Evolutionary conservation across 2,329 filamentous ascomycete genomes (phyloP).

Genomic region (Thermothelomyces thermophilus): DNA sequence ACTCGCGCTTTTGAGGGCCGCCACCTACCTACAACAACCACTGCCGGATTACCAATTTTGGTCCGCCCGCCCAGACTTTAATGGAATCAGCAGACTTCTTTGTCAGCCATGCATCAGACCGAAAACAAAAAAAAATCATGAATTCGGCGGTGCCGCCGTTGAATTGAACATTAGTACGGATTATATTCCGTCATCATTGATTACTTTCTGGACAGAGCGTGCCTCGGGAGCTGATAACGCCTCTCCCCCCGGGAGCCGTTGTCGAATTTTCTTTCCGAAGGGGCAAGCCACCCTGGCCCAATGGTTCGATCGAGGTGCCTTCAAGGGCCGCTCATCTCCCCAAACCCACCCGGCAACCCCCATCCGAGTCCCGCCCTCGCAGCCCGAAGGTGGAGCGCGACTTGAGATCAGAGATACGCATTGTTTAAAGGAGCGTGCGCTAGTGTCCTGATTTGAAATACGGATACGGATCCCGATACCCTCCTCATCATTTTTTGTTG

Average conservation of each 20-base stretch:
- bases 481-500: too few species aligned
- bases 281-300: neutral
- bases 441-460: neutral
- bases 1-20: conserved; percentile 11
- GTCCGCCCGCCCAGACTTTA: too few species aligned
- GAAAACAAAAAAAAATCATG: too few species aligned
- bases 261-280: neutral
- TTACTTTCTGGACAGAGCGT: too few species aligned
- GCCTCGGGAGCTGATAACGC: too few species aligned
- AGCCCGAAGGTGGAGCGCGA: conserved; percentile 2
- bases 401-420: neutral
- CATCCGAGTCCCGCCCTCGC: neutral
- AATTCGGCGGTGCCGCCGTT: too few species aligned
- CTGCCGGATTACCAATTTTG: conserved; percentile 5
- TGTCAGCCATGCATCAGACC: too few species aligned
- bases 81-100: too few species aligned
- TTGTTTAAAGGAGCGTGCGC: neutral
- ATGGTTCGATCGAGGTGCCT: neutral
- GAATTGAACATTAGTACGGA: too few species aligned
- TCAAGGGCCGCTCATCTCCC: neutral
- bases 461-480: too few species aligned
- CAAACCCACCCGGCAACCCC: neutral
- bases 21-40: neutral
- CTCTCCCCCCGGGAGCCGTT: too few species aligned
- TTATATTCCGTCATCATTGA: too few species aligned